Percentiles rank a stretch among this genome's conserved stretches.
Conservation (phyloP, 1,284 basidiomycete genomes). For the Ceratobasidium sp. region DNA sequence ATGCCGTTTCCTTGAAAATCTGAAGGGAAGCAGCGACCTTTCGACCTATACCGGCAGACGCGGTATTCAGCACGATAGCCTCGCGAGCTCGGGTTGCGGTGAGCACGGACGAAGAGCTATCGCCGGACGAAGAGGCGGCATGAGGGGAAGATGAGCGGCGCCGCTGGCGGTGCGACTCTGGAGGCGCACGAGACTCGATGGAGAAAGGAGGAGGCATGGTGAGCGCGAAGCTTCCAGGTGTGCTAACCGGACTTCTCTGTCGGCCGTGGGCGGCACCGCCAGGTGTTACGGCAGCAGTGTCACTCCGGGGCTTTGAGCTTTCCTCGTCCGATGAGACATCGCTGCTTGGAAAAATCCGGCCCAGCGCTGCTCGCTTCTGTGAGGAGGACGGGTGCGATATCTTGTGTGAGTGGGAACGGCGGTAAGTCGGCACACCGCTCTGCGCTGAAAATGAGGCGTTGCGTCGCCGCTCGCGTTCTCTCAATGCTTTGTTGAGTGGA, state of each 20-base stretch:
- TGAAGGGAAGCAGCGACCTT: conserved; percentile 82
- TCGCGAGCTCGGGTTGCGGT: conserved; percentile 43
- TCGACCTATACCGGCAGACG: conserved; percentile 68
- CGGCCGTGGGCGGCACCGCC: conserved; percentile 17
- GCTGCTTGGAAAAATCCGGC: conserved; percentile 11
- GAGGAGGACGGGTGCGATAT: conserved; percentile 3
- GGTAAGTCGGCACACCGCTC: neutral
- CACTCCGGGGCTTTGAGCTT: conserved; percentile 7
- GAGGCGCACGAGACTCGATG: conserved; percentile 11
- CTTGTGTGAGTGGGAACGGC: conserved; percentile 31
- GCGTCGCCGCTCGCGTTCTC: conserved; percentile 33
- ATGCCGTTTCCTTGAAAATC: conserved; percentile 75
- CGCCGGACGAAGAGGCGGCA: conserved; percentile 35
- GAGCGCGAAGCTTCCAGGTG: conserved; percentile 1
- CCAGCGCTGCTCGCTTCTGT: conserved; percentile 1
- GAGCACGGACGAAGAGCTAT: conserved; percentile 39
- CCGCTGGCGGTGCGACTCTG: neutral
- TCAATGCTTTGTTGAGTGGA: conserved; percentile 13
- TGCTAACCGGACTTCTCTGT: conserved; percentile 28
- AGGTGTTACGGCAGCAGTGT: conserved; percentile 33
- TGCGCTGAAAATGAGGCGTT: conserved; percentile 31
- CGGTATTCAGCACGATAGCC: conserved; percentile 37
- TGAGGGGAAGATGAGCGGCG: conserved; percentile 16
- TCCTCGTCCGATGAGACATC: conserved; percentile 40
- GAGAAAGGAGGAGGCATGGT: conserved; percentile 13